Conservation (phyloP, 2,329 filamentous ascomycete species). For the Elsinoe australis region DNA sequence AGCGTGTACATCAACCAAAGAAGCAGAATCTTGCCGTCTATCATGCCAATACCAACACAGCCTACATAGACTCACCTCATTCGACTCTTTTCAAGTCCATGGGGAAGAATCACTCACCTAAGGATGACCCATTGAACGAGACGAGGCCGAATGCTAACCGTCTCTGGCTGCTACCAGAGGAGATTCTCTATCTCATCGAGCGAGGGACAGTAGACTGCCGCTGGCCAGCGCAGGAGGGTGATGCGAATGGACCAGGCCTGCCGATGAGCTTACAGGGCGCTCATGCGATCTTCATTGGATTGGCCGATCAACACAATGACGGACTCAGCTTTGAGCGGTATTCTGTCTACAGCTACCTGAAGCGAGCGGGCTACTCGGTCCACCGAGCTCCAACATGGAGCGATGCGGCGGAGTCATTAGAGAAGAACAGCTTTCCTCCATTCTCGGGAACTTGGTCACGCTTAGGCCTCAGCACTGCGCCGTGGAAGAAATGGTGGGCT, state of each 20-base stretch:
- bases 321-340: conserved; percentile 67
- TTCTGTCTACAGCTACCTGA: conserved; percentile 79
- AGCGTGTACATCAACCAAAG: conserved; percentile 63
- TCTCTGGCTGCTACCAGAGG: conserved; percentile 82
- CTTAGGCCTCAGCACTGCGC: conserved; percentile 12
- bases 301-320: conserved; percentile 46
- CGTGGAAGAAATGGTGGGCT: conserved; percentile 11
- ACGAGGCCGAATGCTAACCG: conserved; percentile 26
- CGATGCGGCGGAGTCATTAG: conserved; percentile 21
- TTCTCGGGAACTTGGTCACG: conserved; percentile 7
- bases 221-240: conserved; percentile 53
- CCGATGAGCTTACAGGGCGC: conserved; percentile 87
- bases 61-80: conserved; percentile 61
- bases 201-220: conserved; percentile 78
- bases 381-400: conserved; percentile 54
- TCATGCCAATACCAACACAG: conserved; percentile 54
- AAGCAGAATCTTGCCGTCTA: conserved; percentile 64
- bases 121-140: conserved; percentile 38
- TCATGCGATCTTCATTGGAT: conserved; percentile 74
- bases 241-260: conserved; percentile 52
- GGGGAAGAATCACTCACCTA: conserved; percentile 56
- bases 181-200: conserved; percentile 83
- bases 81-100: conserved; percentile 69
- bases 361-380: conserved; percentile 73
- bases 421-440: conserved; percentile 24